Base-by-base conservation (phyloP, 208 protist genomes). In the Crithidia bombi region DNA sequence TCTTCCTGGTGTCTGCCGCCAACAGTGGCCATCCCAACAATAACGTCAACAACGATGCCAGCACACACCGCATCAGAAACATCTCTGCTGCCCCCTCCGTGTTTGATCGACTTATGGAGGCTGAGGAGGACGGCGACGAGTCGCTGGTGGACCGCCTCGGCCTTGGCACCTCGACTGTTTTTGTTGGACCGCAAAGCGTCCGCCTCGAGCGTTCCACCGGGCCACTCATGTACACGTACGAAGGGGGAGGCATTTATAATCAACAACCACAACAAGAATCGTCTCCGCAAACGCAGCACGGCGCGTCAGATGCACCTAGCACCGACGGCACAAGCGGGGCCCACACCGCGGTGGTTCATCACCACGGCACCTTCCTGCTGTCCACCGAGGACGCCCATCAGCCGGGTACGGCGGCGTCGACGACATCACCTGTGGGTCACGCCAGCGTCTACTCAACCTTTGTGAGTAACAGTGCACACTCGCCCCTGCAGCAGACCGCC, bases 341-440 rank as follows among this genome's bases (percentile, higher is more conserved):
- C 3, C 46, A 56, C 46, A 23, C 30, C 21, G 47, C 61, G 15
- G 11, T 54, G 2, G 33, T 38, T 1, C 14, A 41, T n/a, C 57
- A 21, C 26, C 57, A 65, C 26, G 67, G 58, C 47, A 59, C 57
- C 38, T 65, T 65, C 14, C 23, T 66, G 1, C 56, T 49, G 49
- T 50, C 57, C 7, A 57, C 59, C 12, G 57, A 65, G 11, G 49
- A 65, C 5, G 49, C 28, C 10, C 39, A 26, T 33, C 36, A 17
- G 28, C n/a, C 30, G 17, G 5, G 11, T 3, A 36, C 41, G 6
- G 3, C 35, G 14, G 14, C 28, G 36, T n/a, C 56, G 25, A 43
- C 2, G 26, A 10, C 12, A 19, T 64, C 46, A 14, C 55, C 57
- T 1, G 23, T 47, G 33, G 35, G 44, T 47, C 28, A 41, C 33